Base-by-base conservation (phyloP, 495 filamentous ascomycete genomes). In the Recurvomyces mirabilis region DNA sequence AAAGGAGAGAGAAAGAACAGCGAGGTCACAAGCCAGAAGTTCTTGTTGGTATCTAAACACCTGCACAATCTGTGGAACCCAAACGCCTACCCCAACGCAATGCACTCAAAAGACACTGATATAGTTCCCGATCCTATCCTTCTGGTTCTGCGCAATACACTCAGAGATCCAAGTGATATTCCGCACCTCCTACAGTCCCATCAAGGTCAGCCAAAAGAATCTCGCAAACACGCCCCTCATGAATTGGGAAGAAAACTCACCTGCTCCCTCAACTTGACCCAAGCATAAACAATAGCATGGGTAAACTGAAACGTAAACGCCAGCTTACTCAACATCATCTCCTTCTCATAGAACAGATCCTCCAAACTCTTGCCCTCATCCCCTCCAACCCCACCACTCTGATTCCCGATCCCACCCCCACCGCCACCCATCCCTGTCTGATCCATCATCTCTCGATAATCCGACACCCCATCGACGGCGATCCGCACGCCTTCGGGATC, bases 151-250 rank as follows among this genome's bases (percentile, higher is more conserved):
- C 36, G 91, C 91, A 76, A 99, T 99, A 67, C 91, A 99, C 65
- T 99, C 91, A 7, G 93, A 79, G 59, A 99, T 99, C 91, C 91
- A 99, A 35, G 89, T 96, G 57, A 99, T 91, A 58, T 99, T 99
- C 29, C 91, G 84, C 61, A 96, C 93, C 82, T 99, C 91, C 91
- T 94, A 47, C 13, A 15, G 20, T 12, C 17, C 3, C 30, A 4
- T 18, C 20, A 32, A 14, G 12, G 34, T 46, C 22, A 51, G 33
- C 36, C 35, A 24, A 48, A 13, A 7, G 5, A 4, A 29, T 32
- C 30, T 19, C 5, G 22, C 5, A 7, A 22, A 11, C 9, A 5
- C 36, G 14, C 13, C 32, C 5, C 32, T n/a, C 6, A 15, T 15
- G 12, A 35, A 35, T 17, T 35, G 5, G 6, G 15, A 37, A 37